Conservation (phyloP, 225 moss, liverwort and hornwort genomes). For the Antitrichia curtipendula region DNA sequence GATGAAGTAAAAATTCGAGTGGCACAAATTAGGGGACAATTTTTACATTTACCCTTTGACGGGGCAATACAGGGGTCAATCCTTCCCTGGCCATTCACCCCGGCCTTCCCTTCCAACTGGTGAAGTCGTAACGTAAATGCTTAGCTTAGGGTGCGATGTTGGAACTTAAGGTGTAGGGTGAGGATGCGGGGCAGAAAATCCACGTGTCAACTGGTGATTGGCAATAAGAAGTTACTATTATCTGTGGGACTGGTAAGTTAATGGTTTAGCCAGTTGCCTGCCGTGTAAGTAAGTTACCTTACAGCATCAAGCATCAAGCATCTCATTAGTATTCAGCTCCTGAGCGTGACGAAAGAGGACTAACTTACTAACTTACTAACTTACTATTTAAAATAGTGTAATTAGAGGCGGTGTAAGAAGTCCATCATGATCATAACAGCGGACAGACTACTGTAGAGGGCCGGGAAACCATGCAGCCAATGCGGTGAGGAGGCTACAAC, state of each 20-base stretch:
- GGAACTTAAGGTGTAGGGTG: no score
- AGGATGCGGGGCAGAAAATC: background rate
- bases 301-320: background rate
- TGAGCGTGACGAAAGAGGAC: background rate
- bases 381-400: background rate
- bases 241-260: background rate
- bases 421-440: background rate
- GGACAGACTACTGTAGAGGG: no score
- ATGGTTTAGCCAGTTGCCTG: background rate
- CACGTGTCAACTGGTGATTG: background rate
- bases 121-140: background rate
- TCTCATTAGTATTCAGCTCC: background rate
- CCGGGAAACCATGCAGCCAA: background rate
- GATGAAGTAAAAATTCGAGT: no score
- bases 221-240: background rate
- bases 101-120: background rate
- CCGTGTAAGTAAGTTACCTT: background rate
- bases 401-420: background rate
- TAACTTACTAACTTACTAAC: background rate
- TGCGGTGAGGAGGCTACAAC: background rate
- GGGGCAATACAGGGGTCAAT: no score
- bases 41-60: no score
- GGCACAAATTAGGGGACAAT: no score
- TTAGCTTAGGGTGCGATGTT: background rate
- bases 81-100: no score